phyloP scores from a whole-genome alignment of 225 moss, liverwort and hornwort species.

The Pleurozium schreberi region DNA sequence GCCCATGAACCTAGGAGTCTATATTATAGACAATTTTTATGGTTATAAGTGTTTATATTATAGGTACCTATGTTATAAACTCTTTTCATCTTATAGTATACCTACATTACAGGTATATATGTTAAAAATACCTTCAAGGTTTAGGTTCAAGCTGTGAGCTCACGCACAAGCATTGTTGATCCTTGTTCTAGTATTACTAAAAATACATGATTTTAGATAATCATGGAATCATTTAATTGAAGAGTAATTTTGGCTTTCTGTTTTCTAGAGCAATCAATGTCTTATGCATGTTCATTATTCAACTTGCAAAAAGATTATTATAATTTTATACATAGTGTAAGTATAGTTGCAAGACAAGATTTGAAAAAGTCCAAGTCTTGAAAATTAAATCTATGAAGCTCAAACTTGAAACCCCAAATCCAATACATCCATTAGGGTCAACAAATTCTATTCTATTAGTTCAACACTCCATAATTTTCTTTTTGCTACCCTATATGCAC shows the following conservation, averaged over 20 bases:
- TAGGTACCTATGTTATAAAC: no score
- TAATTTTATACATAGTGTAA: neutral
- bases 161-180: no score
- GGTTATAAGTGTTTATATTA: no score
- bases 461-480: neutral
- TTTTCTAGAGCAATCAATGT: neutral
- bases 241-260: neutral
- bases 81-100: no score
- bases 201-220: neutral
- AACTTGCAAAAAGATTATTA: neutral
- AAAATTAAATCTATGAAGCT: neutral
- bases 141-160: no score
- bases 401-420: neutral
- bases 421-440: neutral
- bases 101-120: no score
- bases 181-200: neutral
- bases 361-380: neutral
- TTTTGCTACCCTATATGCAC: neutral
- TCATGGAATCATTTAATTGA: neutral
- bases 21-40: no score
- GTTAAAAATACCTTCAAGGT: no score
- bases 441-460: neutral
- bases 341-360: neutral
- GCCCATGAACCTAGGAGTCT: no score
- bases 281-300: neutral